Evolutionary conservation across 345 rosid genomes (phyloP), one percentile per base, ranked within the genome.

Genomic region (Gynandropsis gynandra): DNA sequence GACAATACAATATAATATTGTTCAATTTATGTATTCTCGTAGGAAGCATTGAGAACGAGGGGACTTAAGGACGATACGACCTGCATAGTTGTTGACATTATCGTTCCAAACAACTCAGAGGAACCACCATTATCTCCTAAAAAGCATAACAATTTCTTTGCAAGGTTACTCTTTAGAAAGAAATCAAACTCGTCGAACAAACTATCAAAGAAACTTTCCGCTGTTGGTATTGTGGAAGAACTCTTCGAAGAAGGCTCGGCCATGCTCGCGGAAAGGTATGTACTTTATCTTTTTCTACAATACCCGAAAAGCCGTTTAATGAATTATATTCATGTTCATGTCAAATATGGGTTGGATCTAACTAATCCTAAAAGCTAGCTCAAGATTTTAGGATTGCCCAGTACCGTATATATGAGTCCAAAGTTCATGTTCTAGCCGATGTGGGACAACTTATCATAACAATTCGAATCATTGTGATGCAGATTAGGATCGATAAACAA

Each of bases 191-290:
- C 86, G 35, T 74, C 76, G 39, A 75, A 59, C 59, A 81, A 75
- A 56, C 62, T 65, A 49, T 69, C 93, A 0, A 83, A 85, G 66
- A 83, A 74, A 74, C 82, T 83, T 36, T 80, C 88, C 1, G 69
- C 82, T 52, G 74, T 81, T 0, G 82, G 83, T 31, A 75, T 79
- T n/a, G 97, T 89, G 7, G 97, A 89, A 75, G 97, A 85, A 66
- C 75, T 89, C 15, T 89, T 89, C 47, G 97, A 89, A 73, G 97
- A 89, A 77, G 95, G 95, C 52, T 89, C 95, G 0, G 97, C 95
- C 12, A 85, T 89, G 84, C 90, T 89, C 5, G 80, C 82, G 24
- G 97, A 89, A 74, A 85, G 95, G 97, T 89, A 52, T 45, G 69
- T 56, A 9, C 42, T 68, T 20, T 62, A 63, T 58, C 55, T 50